phyloP scores from a whole-genome alignment of 768 basidiomycete species.

The Boletus barrowsii region DNA sequence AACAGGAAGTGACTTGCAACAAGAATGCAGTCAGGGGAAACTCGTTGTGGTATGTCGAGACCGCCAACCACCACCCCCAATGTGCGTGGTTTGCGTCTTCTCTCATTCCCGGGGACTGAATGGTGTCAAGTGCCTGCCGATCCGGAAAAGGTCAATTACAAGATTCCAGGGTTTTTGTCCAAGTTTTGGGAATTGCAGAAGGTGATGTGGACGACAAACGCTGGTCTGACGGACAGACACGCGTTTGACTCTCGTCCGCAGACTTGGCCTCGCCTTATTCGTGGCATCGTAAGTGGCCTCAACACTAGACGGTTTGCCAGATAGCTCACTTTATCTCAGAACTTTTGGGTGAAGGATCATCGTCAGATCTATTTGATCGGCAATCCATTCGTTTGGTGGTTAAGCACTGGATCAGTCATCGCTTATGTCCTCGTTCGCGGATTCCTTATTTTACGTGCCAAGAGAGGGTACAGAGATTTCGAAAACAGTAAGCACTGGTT shows the following conservation, averaged over 20 bases:
- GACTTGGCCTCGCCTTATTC: conserved; percentile 84
- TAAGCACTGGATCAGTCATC: conserved; percentile 68
- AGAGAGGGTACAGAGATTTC: conserved; percentile 90
- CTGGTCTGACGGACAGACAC: conserved; percentile 92
- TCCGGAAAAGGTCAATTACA: conserved; percentile 86
- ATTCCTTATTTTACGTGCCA: conserved; percentile 80
- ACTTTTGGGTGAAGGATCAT: conserved; percentile 98
- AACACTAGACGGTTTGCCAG: background rate
- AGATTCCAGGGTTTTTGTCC: conserved; percentile 79
- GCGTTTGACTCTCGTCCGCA: conserved; percentile 92
- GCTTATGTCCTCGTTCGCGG: conserved; percentile 69
- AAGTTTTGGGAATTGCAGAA: conserved; percentile 91
- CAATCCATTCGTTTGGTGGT: conserved; percentile 93
- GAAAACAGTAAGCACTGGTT: conserved; percentile 67
- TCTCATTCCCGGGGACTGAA: background rate
- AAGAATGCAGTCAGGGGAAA: conserved; percentile 90
- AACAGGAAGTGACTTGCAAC: conserved; percentile 99
- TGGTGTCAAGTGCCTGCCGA: conserved; percentile 55
- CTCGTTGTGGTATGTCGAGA: conserved; percentile 94
- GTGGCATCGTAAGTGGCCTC: conserved; percentile 78
- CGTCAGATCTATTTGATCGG: conserved; percentile 94
- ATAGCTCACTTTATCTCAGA: conserved; percentile 44
- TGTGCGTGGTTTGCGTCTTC: conserved; percentile 44
- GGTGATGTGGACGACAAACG: conserved; percentile 98
- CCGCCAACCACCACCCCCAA: conserved; percentile 60